These are phyloP conservation scores for Bonia amplexicaulis DNA, from an alignment of 176 grass and related monocot genomes.

Conservation along the genomic window DNA sequence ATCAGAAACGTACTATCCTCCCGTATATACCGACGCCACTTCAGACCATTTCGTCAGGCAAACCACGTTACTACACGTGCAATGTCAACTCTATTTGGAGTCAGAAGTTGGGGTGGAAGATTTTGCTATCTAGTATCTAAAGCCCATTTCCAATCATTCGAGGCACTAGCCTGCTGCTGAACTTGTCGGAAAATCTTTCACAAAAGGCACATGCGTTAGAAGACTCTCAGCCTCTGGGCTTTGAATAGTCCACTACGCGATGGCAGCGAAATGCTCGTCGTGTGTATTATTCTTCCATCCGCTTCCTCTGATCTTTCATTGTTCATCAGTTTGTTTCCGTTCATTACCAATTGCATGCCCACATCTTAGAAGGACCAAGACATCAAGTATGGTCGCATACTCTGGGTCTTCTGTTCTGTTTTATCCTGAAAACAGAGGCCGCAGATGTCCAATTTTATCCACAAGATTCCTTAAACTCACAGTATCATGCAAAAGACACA, in stretches of 20 bases:
- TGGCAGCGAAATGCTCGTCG: not conserved
- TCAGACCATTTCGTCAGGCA: not conserved
- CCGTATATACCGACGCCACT: not conserved
- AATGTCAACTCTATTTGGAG: not conserved
- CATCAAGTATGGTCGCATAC: not conserved
- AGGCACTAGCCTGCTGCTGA: not conserved
- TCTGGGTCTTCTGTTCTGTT: not conserved
- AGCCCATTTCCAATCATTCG: constrained; percentile 8
- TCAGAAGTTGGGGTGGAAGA: not conserved
- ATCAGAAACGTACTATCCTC: not conserved
- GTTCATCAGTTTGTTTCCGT: not conserved
- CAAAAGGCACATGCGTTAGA: not conserved
- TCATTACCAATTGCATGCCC: not conserved
- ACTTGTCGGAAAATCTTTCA: not conserved
- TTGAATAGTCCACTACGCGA: not conserved
- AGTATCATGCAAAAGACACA: no score
- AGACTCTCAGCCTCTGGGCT: not conserved
- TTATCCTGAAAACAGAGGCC: not conserved
- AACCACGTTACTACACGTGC: not conserved
- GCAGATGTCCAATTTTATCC: no score
- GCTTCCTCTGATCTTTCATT: not conserved
- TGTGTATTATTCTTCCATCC: not conserved
- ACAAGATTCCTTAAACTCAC: no score
- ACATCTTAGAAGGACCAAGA: not conserved
- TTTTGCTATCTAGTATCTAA: not conserved